Conservation (phyloP, 2,329 filamentous ascomycete species). For the Ophiostoma tasmaniense region DNA sequence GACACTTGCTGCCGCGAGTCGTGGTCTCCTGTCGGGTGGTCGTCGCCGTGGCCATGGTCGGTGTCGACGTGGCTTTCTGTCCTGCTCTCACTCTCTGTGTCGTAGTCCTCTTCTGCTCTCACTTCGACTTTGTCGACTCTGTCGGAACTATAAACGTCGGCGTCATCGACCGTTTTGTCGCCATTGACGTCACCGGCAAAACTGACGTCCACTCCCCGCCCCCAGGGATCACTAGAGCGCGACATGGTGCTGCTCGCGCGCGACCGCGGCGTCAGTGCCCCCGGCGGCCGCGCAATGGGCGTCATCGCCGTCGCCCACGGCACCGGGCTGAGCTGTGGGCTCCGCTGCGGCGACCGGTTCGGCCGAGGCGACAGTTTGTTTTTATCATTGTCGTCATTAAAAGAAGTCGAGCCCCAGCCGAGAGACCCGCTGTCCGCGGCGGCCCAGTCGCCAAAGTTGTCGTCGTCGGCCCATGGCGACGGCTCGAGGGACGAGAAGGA, state of each 20-base stretch:
- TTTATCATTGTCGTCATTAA: conserved; percentile 19
- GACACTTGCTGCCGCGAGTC: conserved; percentile 31
- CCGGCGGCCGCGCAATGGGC: conserved; percentile 11
- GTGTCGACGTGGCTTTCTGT: not conserved
- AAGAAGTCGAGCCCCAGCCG: conserved; percentile 3
- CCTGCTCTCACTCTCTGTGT: conserved; percentile 15
- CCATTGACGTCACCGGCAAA: not conserved
- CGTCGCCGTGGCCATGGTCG: conserved; percentile 22
- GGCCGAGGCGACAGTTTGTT: conserved; percentile 25
- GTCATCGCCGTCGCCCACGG: conserved; percentile 28
- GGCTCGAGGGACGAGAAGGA: conserved; percentile 20
- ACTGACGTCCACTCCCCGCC: not conserved
- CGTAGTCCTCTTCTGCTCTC: not conserved
- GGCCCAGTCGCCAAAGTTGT: conserved; percentile 34
- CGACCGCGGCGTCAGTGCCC: not conserved
- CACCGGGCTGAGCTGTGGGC: conserved; percentile 27
- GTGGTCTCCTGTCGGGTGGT: conserved; percentile 21
- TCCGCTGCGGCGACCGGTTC: conserved; percentile 22
- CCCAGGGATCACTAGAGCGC: not conserved
- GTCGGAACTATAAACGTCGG: not conserved
- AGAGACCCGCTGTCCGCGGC: conserved; percentile 19
- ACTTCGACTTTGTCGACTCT: not conserved
- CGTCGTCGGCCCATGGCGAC: conserved; percentile 37
- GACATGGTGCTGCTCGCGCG: not conserved
- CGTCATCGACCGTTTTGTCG: not conserved